Percentiles rank a stretch among this genome's conserved stretches.
phyloP scores from a whole-genome alignment of 257 asterid species.

The Cruciata laevipes region DNA sequence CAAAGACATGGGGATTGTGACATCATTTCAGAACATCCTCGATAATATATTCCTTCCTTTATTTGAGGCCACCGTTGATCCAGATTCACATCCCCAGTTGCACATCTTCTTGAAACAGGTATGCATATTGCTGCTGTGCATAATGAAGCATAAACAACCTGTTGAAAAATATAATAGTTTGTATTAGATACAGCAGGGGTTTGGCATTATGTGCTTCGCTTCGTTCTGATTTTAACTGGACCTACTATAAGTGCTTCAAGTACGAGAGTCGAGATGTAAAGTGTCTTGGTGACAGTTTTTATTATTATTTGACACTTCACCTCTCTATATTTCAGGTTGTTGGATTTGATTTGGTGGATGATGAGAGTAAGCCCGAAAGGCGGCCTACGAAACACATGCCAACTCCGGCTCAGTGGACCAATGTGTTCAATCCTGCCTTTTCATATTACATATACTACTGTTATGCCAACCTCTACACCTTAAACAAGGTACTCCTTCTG shows the following conservation, averaged over 20 bases:
- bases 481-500: constrained; percentile 61
- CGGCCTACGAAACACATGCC: constrained; percentile 99
- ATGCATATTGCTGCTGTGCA: constrained; percentile 11
- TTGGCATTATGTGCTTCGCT: neutral
- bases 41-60: constrained; percentile 92
- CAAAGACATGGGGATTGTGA: constrained; percentile 98
- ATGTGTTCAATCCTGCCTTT: constrained; percentile 85
- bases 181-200: neutral
- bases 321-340: constrained; percentile 58
- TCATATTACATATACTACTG: constrained; percentile 94
- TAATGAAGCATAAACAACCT: neutral
- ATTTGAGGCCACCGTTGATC: constrained; percentile 92
- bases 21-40: constrained; percentile 94
- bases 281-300: neutral
- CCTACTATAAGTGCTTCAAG: too few species aligned
- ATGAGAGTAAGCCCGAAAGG: constrained; percentile 98
- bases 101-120: constrained; percentile 94
- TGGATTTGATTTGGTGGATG: constrained; percentile 98
- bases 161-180: neutral
- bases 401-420: constrained; percentile 92
- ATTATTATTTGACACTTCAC: neutral
- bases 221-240: too few species aligned
- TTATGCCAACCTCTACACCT: constrained; percentile 92
- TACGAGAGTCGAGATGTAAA: too few species aligned
- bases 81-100: constrained; percentile 96